Evolutionary conservation across 2,329 filamentous ascomycete genomes (phyloP), one percentile per base, ranked within the genome.

Genomic region (Fusarium xylarioides): DNA sequence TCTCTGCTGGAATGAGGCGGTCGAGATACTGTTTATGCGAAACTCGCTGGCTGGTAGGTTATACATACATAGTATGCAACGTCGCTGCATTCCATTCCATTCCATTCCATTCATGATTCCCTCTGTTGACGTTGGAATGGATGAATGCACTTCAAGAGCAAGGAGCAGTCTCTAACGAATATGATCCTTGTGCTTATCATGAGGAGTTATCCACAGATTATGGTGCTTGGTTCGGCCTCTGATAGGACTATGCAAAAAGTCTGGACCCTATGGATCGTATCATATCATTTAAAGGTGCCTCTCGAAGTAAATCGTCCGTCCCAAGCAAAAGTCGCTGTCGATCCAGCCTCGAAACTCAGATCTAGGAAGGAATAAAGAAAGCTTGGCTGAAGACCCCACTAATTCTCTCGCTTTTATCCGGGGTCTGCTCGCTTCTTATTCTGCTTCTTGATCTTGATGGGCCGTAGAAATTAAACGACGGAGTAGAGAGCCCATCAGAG

Each of bases 331-430:
- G 62, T 53, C 18, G 47, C 52, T 47, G 66, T 58, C 72, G 72
- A 74, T 74, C 72, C 34, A 46, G 50, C 57, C 38, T 67, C 63
- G 37, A 70, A 74, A 73, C 52, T 59, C 69, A 73, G 72, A 74
- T 74, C 72, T 52, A 50, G 53, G 55, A 34, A 50, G 53, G 55
- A 34, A 65, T 53, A 58, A 70, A 56, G 32, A 67, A 71, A 64
- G 65, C 71, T 74, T 74, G 66, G 65, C 49, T 43, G 46, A 23
- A 21, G 54, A 34, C 37, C 49, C 70, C 62, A 32, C 66, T 57
- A 37, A 30, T 47, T 63, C 30, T 63, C 26, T 63, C 50, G 47
- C 47, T 50, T 63, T 67, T 60, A 58, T 38, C 66, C 58, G 46
- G 62, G 46, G 46, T 46, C 47, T 43, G n/a, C 43, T 63, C 32